phyloP scores from a whole-genome alignment of 2,329 filamentous ascomycete genomes.

The Aspergillus oerlinghausenensis region DNA sequence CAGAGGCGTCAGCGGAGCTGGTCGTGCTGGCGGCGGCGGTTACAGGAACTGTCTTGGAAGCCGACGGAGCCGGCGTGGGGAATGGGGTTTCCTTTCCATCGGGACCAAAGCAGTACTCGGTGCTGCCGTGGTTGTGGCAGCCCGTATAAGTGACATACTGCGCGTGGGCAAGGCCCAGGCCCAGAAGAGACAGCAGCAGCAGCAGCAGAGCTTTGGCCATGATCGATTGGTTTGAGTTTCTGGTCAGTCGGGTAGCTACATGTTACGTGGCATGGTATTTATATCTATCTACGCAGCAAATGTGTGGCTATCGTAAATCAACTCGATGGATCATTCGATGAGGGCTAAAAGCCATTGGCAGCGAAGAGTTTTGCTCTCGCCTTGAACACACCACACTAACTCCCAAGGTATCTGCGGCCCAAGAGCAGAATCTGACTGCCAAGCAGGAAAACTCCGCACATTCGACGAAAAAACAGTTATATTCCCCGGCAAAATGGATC shows the following conservation, averaged over 20 bases:
- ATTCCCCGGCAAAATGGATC: not conserved
- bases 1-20: slow-evolving; percentile 35
- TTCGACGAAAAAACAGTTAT: not conserved
- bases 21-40: slow-evolving; percentile 24
- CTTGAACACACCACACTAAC: slow-evolving; percentile 8
- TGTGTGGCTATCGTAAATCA: not conserved
- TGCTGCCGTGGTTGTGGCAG: slow-evolving; percentile 28
- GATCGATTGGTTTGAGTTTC: not conserved
- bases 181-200: not conserved
- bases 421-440: slow-evolving; percentile 8
- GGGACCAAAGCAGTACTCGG: slow-evolving; percentile 28
- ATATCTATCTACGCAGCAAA: not conserved
- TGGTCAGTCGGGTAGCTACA: not conserved
- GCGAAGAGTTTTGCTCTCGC: not conserved
- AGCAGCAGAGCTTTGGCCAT: slow-evolving; percentile 1
- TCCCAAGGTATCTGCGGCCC: slow-evolving; percentile 20
- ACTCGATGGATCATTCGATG: too few species aligned
- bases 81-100: slow-evolving; percentile 26
- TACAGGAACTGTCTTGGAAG: slow-evolving; percentile 12
- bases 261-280: not conserved
- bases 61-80: slow-evolving; percentile 14
- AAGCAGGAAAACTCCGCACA: not conserved
- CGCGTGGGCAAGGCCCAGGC: slow-evolving; percentile 2
- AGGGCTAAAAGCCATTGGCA: not conserved
- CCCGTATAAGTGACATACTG: slow-evolving; percentile 14